Evolutionary conservation across 805 yeast species (phyloP).

Genomic region (Kodamaea sagamina): DNA sequence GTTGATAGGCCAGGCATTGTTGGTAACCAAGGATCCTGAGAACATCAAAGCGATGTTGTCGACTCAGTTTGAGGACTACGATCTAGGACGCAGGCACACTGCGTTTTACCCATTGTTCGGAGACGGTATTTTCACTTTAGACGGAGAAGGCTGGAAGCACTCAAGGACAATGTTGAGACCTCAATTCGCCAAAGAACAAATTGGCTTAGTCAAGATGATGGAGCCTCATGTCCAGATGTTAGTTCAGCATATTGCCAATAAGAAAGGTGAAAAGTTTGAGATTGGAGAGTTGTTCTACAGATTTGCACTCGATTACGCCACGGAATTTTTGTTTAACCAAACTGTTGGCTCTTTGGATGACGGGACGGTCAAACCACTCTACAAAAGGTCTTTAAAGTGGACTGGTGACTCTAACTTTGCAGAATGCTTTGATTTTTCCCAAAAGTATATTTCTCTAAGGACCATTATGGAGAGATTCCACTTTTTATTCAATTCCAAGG

Average conservation of each 20-base stretch:
- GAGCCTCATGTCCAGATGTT: slow-evolving; percentile 18
- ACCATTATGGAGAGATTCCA: slow-evolving; percentile 19
- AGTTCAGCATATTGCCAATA: slow-evolving; percentile 11
- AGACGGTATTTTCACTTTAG: slow-evolving; percentile 24
- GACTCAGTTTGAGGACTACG: slow-evolving; percentile 23
- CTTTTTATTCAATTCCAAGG: slow-evolving; percentile 16
- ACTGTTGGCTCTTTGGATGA: slow-evolving; percentile 8
- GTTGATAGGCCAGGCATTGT: slow-evolving; percentile 4
- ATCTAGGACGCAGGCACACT: slow-evolving; percentile 19
- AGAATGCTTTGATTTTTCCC: slow-evolving; percentile 21
- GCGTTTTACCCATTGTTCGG: slow-evolving; percentile 20
- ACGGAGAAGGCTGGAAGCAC: slow-evolving; percentile 24
- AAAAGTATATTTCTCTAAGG: slow-evolving; percentile 19
- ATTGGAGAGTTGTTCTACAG: slow-evolving; percentile 12
- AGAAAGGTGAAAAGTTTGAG: slow-evolving; percentile 3
- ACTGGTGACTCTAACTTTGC: slow-evolving; percentile 14
- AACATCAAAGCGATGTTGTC: slow-evolving; percentile 24
- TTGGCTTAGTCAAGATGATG: slow-evolving; percentile 18
- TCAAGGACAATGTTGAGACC: slow-evolving; percentile 24
- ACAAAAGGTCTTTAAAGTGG: background rate
- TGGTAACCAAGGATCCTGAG: slow-evolving; percentile 22
- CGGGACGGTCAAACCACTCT: slow-evolving; percentile 19
- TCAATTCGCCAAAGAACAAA: slow-evolving; percentile 22
- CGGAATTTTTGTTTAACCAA: slow-evolving; percentile 22
- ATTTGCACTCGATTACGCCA: slow-evolving; percentile 20